A percentile compares a stretch with the other conserved stretches of the same genome.
phyloP scores from a whole-genome alignment of 2,329 filamentous ascomycete genomes.

The Penicillium sp. region DNA sequence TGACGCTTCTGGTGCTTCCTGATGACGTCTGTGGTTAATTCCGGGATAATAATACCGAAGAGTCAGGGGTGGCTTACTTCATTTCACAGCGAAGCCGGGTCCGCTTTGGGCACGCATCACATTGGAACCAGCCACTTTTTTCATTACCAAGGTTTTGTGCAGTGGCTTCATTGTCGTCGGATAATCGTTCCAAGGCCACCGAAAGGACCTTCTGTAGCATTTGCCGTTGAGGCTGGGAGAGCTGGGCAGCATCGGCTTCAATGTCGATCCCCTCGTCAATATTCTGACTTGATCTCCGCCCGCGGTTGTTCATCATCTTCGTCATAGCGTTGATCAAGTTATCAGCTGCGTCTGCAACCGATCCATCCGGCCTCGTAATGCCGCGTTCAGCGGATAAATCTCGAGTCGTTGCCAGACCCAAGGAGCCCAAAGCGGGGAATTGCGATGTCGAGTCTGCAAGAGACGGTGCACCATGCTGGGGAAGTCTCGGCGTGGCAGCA shows the following conservation, averaged over 20 bases:
- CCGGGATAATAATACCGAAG: background rate
- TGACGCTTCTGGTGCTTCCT: conserved; percentile 87
- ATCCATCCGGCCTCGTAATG: conserved; percentile 19
- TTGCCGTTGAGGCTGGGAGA: conserved; percentile 31
- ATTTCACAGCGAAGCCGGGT: conserved; percentile 37
- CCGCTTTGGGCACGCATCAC: conserved; percentile 30
- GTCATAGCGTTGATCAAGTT: conserved; percentile 35
- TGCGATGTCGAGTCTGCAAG: background rate
- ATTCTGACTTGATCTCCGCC: conserved; percentile 21
- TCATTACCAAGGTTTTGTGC: conserved; percentile 8
- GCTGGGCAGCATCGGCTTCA: conserved; percentile 16
- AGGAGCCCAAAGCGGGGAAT: background rate
- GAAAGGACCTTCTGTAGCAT: conserved; percentile 33
- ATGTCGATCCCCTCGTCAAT: conserved; percentile 23
- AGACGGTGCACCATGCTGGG: background rate
- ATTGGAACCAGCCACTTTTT: conserved; percentile 30
- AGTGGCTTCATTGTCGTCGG: conserved; percentile 8
- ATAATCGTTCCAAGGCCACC: conserved; percentile 28
- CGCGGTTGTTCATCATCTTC: conserved; percentile 30
- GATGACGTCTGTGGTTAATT: background rate
- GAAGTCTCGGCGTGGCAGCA: background rate
- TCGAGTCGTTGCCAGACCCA: background rate
- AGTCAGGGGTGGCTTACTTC: conserved; percentile 27
- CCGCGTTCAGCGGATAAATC: background rate
- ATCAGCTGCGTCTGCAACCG: conserved; percentile 29